phyloP scores from a whole-genome alignment of 768 basidiomycete species.

The Arthromyces matolae region DNA sequence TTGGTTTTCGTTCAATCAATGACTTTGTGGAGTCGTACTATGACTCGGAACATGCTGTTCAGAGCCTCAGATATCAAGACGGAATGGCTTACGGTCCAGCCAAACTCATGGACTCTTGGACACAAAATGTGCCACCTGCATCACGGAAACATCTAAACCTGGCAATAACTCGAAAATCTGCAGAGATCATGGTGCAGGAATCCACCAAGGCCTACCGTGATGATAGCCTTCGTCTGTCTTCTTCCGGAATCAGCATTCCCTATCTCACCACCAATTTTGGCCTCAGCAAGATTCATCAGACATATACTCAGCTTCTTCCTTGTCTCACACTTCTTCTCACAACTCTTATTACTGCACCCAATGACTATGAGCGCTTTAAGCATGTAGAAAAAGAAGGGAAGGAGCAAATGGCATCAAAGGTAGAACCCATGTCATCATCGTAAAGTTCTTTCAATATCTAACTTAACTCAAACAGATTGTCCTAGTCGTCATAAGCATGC shows the following conservation, averaged over 20 bases:
- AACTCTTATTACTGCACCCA: neutral
- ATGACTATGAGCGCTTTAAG: neutral
- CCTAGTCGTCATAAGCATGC: constrained; percentile 13
- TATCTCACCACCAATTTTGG: constrained; percentile 1
- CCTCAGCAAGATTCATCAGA: neutral
- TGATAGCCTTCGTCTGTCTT: neutral
- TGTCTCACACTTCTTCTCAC: neutral
- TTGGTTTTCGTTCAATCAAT: neutral
- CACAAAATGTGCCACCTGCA: neutral
- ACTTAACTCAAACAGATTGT: constrained; percentile 2
- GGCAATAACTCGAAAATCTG: neutral
- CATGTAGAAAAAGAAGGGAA: neutral
- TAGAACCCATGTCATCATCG: neutral
- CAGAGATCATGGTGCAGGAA: constrained; percentile 4
- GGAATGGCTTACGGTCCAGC: constrained; percentile 1
- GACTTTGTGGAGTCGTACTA: neutral
- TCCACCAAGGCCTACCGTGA: no score
- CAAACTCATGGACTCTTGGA: constrained; percentile 1
- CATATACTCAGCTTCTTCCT: neutral
- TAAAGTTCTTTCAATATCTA: neutral
- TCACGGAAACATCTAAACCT: neutral
- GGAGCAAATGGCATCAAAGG: constrained; percentile 1
- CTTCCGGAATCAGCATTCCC: neutral
- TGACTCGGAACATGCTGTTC: neutral
- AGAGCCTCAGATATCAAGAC: neutral